These are phyloP conservation scores for Neoascochyta sp. DNA, from an alignment of 2,329 filamentous ascomycete genomes.

Conservation along the genomic window DNA sequence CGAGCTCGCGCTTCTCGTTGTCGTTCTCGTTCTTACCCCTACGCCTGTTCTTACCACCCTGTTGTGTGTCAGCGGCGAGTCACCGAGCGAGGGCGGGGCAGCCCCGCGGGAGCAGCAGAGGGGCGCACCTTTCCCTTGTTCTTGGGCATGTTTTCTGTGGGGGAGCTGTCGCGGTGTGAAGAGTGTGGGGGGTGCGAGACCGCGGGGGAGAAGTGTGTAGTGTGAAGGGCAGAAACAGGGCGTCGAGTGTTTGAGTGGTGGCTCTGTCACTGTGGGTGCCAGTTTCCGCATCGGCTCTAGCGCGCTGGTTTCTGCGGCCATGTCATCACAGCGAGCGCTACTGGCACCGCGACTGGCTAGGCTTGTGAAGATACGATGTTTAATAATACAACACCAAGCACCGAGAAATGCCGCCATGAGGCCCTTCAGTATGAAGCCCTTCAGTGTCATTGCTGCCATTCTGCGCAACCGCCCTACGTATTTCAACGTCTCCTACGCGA, in stretches of 20 bases:
- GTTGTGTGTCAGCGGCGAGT: slow-evolving; percentile 13
- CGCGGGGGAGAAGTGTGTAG: slow-evolving; percentile 5
- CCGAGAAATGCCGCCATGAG: too few relatives aligned
- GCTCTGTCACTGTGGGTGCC: slow-evolving; percentile 1
- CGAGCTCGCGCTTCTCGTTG: slow-evolving; percentile 97
- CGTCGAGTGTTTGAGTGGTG: background rate
- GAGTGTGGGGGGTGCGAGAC: slow-evolving; percentile 6
- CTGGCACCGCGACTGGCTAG: too few relatives aligned
- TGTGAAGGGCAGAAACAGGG: slow-evolving; percentile 6
- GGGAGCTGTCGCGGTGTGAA: slow-evolving; percentile 4
- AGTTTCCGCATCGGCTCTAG: too few relatives aligned
- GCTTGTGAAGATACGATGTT: too few relatives aligned
- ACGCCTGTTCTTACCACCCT: slow-evolving; percentile 98
- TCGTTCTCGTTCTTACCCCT: slow-evolving; percentile 95
- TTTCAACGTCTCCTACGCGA: slow-evolving; percentile 22
- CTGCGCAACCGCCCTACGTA: slow-evolving; percentile 9
- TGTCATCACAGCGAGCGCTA: too few relatives aligned
- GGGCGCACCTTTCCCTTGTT: slow-evolving; percentile 94
- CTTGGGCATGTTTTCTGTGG: slow-evolving; percentile 97
- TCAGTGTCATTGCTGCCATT: slow-evolving; percentile 6
- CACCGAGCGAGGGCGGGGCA: slow-evolving; percentile 12
- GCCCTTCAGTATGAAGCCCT: too few relatives aligned
- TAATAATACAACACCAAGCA: too few relatives aligned
- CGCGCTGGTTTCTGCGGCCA: too few relatives aligned
- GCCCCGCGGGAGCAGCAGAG: slow-evolving; percentile 8